phyloP scores from a whole-genome alignment of 495 filamentous ascomycete species.

The Neurospora discreta region DNA sequence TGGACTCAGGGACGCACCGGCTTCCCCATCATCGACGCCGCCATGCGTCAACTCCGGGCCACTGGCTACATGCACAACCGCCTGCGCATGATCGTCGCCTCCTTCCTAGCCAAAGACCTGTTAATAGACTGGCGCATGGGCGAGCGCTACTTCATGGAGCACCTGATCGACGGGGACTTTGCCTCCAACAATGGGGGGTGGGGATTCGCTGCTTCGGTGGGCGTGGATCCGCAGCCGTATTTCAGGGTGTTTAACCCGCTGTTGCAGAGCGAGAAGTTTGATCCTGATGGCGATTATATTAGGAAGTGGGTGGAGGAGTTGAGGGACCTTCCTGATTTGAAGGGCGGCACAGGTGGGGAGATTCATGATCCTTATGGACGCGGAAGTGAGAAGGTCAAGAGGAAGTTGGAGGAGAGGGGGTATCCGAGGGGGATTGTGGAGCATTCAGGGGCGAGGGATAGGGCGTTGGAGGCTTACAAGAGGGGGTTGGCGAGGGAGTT shows the following conservation, averaged over 20 bases:
- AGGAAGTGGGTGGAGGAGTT: constrained; percentile 64
- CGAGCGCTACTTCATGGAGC: constrained; percentile 80
- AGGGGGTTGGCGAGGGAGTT: constrained; percentile 16
- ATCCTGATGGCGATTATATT: constrained; percentile 57
- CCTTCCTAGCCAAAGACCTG: constrained; percentile 79
- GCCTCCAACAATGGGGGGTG: constrained; percentile 87
- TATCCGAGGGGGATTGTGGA: constrained; percentile 70
- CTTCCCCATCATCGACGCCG: constrained; percentile 81
- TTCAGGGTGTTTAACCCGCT: constrained; percentile 87
- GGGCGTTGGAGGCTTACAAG: constrained; percentile 66
- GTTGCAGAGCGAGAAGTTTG: constrained; percentile 78
- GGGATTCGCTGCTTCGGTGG: constrained; percentile 72
- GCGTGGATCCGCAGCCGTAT: constrained; percentile 86
- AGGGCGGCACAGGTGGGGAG: constrained; percentile 26
- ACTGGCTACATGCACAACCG: constrained; percentile 87
- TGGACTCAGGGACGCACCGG: constrained; percentile 77
- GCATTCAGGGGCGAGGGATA: constrained; percentile 55
- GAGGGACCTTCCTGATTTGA: constrained; percentile 28
- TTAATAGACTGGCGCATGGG: constrained; percentile 86
- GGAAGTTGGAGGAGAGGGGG: constrained; percentile 47
- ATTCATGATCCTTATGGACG: constrained; percentile 71
- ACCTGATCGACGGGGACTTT: constrained; percentile 86
- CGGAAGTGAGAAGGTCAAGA: constrained; percentile 43
- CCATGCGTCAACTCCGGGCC: constrained; percentile 70
- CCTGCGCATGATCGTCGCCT: constrained; percentile 77